Evolutionary conservation across 306 rosid genomes (phyloP).

Genomic region (Urtica urens): DNA sequence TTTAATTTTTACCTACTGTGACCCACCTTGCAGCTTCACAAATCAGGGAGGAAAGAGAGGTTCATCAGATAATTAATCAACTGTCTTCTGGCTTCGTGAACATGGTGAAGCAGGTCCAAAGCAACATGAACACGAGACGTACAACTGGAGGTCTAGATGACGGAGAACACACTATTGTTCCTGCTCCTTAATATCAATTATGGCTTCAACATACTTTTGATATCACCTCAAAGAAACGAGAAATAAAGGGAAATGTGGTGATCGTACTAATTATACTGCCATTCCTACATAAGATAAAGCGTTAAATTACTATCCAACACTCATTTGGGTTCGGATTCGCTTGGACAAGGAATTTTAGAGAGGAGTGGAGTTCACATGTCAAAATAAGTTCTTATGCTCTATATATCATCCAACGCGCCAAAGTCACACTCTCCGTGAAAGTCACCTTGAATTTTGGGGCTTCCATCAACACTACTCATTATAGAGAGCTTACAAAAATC

Average conservation of each 20-base stretch:
- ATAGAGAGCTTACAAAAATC: conserved; percentile 29
- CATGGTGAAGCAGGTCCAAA: conserved; percentile 32
- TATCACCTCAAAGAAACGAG: conserved; percentile 42
- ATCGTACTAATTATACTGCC: too few relatives aligned
- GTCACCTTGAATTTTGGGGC: conserved; percentile 56
- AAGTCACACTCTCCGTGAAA: conserved; percentile 32
- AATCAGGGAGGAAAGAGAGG: conserved; percentile 26
- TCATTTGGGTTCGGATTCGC: too few relatives aligned
- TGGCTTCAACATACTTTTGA: conserved; percentile 71
- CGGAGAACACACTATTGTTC: conserved; percentile 62
- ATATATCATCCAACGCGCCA: conserved; percentile 27
- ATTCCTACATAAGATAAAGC: too few relatives aligned
- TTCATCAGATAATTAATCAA: conserved; percentile 20
- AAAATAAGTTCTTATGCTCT: conserved; percentile 7
- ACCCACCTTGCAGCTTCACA: conserved; percentile 29
- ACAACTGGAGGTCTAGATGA: conserved; percentile 31
- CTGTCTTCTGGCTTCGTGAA: too few relatives aligned
- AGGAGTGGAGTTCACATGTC: too few relatives aligned
- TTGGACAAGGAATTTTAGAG: too few relatives aligned
- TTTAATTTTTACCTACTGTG: too few relatives aligned
- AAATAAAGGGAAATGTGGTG: conserved; percentile 71
- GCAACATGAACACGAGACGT: conserved; percentile 41
- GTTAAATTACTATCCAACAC: too few relatives aligned
- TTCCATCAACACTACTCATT: conserved; percentile 54
- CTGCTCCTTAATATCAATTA: conserved; percentile 53